Conservation (phyloP, 257 asterid species). For the Galeopsis tetrahit region DNA sequence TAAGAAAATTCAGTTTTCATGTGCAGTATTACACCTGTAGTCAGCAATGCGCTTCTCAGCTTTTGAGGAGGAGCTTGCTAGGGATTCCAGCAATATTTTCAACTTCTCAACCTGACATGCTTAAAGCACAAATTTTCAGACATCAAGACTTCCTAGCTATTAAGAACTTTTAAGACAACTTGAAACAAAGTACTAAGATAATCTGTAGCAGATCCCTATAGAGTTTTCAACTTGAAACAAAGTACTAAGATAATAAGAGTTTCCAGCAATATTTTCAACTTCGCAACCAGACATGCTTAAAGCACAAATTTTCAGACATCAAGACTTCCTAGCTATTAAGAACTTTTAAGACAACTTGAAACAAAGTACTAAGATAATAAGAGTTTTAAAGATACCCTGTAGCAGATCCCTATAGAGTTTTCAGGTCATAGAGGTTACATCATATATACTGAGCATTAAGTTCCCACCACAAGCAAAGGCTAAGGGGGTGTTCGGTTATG, state of each 20-base stretch:
- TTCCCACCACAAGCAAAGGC: slow-evolving; percentile 22
- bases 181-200: slow-evolving; percentile 27
- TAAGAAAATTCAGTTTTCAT: slow-evolving; percentile 19
- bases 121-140: slow-evolving; percentile 36
- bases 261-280: slow-evolving; percentile 87
- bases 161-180: slow-evolving; percentile 17
- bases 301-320: slow-evolving; percentile 34
- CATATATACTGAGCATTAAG: slow-evolving; percentile 15
- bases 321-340: slow-evolving; percentile 2
- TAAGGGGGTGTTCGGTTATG: too few relatives aligned
- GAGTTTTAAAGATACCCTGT: slow-evolving; percentile 3
- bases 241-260: slow-evolving; percentile 50
- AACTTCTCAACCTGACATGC: slow-evolving; percentile 86
- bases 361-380: slow-evolving; percentile 23
- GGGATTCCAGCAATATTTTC: slow-evolving; percentile 90
- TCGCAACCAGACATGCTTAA: slow-evolving; percentile 75
- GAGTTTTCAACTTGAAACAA: slow-evolving; percentile 21
- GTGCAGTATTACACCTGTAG: slow-evolving; percentile 54
- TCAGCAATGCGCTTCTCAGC: slow-evolving; percentile 93
- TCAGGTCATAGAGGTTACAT: slow-evolving; percentile 25
- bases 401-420: slow-evolving; percentile 16
- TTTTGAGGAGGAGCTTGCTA: slow-evolving; percentile 77
- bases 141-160: slow-evolving; percentile 11
- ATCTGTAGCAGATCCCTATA: slow-evolving; percentile 20
- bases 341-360: slow-evolving; percentile 25